phyloP scores from a whole-genome alignment of 768 basidiomycete genomes.

The Lentinula aciculospora region DNA sequence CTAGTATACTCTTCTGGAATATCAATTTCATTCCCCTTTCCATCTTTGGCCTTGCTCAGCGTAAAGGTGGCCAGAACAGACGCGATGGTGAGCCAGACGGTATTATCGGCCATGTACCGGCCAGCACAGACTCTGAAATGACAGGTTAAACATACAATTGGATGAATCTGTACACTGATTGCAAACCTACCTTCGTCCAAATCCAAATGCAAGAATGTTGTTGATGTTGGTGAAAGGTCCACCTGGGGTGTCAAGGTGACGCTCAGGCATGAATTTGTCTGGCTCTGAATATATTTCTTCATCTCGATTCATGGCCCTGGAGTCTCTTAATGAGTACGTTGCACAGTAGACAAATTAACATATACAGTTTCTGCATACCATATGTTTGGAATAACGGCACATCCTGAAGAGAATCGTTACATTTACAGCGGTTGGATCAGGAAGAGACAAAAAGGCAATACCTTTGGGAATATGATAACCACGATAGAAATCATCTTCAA shows the following conservation, averaged over 20 bases:
- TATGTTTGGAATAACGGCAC: background rate
- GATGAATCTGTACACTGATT: too few relatives aligned
- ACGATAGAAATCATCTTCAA: constrained; percentile 14
- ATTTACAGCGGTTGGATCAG: constrained; percentile 11
- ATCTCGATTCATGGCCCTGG: constrained; percentile 5
- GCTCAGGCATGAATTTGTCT: constrained; percentile 15
- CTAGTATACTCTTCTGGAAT: background rate
- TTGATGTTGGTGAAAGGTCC: background rate
- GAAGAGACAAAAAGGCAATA: background rate
- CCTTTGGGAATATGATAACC: constrained; percentile 18
- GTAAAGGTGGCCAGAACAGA: constrained; percentile 25
- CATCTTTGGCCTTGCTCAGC: constrained; percentile 18
- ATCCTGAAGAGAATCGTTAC: background rate
- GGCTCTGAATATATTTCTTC: constrained; percentile 7
- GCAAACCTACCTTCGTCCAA: background rate
- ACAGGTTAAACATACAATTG: too few relatives aligned
- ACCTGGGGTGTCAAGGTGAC: background rate
- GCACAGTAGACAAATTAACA: background rate
- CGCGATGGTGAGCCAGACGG: constrained; percentile 24
- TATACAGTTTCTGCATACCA: background rate
- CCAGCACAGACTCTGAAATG: constrained; percentile 27
- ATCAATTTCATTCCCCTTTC: constrained; percentile 9
- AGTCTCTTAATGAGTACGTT: background rate
- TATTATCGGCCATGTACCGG: constrained; percentile 24
- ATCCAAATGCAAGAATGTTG: constrained; percentile 1